phyloP scores from a whole-genome alignment of 2,329 filamentous ascomycete species.

The Exophiala bonariae region DNA sequence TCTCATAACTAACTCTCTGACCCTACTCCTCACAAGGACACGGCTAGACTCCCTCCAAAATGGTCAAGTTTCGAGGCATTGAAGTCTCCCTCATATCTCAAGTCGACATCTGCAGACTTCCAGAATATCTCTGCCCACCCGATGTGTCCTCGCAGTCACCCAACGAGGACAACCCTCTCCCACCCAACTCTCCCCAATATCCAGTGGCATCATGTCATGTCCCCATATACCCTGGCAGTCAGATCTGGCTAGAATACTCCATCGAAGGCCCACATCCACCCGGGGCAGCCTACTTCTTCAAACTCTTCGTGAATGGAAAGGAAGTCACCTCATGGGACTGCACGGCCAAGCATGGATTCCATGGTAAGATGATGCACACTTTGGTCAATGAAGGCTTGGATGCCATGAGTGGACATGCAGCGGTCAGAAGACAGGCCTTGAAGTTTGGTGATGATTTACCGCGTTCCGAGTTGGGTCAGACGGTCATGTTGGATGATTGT shows the following conservation, averaged over 20 bases:
- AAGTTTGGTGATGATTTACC: slow-evolving; percentile 18
- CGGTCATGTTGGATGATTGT: slow-evolving; percentile 15
- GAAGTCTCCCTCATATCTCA: slow-evolving; percentile 27
- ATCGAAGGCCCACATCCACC: slow-evolving; percentile 29
- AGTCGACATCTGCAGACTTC: slow-evolving; percentile 25
- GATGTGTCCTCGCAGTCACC: neutral
- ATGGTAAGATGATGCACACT: slow-evolving; percentile 28
- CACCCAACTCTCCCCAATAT: slow-evolving; percentile 7
- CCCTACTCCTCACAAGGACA: too few species aligned
- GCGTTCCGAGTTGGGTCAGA: slow-evolving; percentile 1
- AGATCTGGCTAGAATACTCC: slow-evolving; percentile 30
- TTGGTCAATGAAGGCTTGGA: slow-evolving; percentile 15
- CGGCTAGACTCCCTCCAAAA: slow-evolving; percentile 1
- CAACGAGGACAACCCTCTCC: slow-evolving; percentile 5
- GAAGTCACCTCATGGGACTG: slow-evolving; percentile 26
- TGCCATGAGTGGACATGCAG: slow-evolving; percentile 7
- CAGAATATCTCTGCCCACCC: slow-evolving; percentile 18
- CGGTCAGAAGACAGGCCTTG: slow-evolving; percentile 20
- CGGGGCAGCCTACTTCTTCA: slow-evolving; percentile 27
- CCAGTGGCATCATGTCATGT: slow-evolving; percentile 22
- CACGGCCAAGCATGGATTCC: slow-evolving; percentile 24
- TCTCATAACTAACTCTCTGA: too few species aligned
- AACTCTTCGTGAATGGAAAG: slow-evolving; percentile 22
- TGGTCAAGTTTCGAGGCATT: slow-evolving; percentile 28
- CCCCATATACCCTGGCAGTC: slow-evolving; percentile 25